Conservation (phyloP, 2,329 filamentous ascomycete species). For the Cytospora piceae region DNA sequence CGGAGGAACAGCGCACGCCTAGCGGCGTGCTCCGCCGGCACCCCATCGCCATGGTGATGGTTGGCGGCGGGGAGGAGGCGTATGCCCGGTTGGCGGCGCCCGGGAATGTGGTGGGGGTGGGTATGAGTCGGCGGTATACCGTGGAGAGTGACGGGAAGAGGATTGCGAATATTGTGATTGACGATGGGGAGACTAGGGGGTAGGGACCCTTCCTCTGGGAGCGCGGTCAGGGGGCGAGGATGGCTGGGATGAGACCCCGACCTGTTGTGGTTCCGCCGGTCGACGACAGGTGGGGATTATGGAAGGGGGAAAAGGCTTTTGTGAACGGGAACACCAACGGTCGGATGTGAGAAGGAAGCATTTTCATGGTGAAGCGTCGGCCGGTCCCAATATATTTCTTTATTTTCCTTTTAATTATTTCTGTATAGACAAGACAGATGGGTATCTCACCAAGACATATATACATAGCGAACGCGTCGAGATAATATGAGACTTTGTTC, state of each 20-base stretch:
- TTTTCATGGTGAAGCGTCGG: background rate
- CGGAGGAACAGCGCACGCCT: slow-evolving; percentile 72
- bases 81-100: slow-evolving; percentile 61
- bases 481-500: background rate
- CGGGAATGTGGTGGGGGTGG: slow-evolving; percentile 64
- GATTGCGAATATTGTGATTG: slow-evolving; percentile 78
- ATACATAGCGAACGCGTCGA: background rate
- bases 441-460: background rate
- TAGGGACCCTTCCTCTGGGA: background rate
- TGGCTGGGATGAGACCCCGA: background rate
- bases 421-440: background rate
- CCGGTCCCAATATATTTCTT: background rate
- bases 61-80: slow-evolving; percentile 69
- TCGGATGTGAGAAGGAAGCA: background rate
- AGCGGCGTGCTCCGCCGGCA: slow-evolving; percentile 70
- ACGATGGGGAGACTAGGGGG: slow-evolving; percentile 39
- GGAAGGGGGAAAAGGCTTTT: too few species aligned
- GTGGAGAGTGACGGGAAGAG: slow-evolving; percentile 79
- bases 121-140: slow-evolving; percentile 76
- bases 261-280: too few species aligned
- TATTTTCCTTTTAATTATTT: background rate
- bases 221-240: background rate
- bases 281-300: too few species aligned
- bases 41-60: slow-evolving; percentile 81
- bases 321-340: too few species aligned